Conservation (phyloP, 1,284 basidiomycete genomes). For the Cutaneotrichosporon spelunceum region DNA sequence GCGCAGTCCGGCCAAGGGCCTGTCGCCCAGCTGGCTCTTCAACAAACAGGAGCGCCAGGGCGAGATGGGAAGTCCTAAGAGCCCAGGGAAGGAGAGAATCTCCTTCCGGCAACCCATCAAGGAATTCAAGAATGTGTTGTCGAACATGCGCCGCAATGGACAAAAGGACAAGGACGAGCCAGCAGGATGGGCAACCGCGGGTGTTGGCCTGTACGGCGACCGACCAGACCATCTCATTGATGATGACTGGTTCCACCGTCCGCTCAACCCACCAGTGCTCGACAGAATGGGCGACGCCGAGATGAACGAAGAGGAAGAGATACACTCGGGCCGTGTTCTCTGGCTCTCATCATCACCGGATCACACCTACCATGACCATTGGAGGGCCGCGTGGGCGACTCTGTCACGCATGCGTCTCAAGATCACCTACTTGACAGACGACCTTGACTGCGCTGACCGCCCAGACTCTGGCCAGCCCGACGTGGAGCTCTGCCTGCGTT, state of each 20-base stretch:
- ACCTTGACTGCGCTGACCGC: slow-evolving; percentile 20
- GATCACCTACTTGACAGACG: slow-evolving; percentile 25
- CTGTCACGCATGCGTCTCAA: slow-evolving; percentile 28
- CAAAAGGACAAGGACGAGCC: slow-evolving; percentile 34
- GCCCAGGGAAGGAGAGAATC: neutral
- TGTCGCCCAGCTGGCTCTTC: slow-evolving; percentile 23
- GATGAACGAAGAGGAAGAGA: slow-evolving; percentile 25
- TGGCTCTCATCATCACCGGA: slow-evolving; percentile 35
- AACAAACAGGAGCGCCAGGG: slow-evolving; percentile 22
- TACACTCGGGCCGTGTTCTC: slow-evolving; percentile 35
- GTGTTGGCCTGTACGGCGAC: slow-evolving; percentile 16
- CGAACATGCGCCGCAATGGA: slow-evolving; percentile 28
- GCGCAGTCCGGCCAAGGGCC: neutral
- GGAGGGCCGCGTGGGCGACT: slow-evolving; percentile 40
- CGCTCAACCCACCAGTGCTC: slow-evolving; percentile 25
- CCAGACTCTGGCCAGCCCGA: slow-evolving; percentile 30
- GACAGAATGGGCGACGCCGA: slow-evolving; percentile 46
- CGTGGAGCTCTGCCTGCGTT: slow-evolving; percentile 27
- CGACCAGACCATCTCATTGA: slow-evolving; percentile 10
- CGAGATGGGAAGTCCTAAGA: neutral
- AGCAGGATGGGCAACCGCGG: slow-evolving; percentile 13
- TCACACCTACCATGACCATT: slow-evolving; percentile 33
- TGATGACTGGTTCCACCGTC: slow-evolving; percentile 17
- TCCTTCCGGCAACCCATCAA: slow-evolving; percentile 31
- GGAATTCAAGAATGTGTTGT: slow-evolving; percentile 41